Base-by-base conservation (phyloP, 108 stramenopile species). In the Skeletonema grethae region DNA sequence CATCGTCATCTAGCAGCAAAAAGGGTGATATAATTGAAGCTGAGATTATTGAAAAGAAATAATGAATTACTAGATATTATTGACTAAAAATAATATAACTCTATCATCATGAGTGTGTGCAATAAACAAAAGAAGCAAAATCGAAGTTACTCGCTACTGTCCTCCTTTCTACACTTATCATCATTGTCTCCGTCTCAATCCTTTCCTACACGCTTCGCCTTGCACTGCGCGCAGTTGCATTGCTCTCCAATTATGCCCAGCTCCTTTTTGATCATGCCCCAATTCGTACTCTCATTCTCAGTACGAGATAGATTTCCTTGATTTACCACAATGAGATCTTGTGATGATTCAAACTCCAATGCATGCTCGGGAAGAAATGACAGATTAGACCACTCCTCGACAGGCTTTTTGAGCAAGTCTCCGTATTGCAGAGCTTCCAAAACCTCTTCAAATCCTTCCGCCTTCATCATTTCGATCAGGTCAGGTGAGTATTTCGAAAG, bases 21-120 rank as follows among this genome's bases (percentile, higher is more conserved):
- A 72, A 87, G 65, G 85, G 82, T 41, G 69, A 87, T 28, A 76
- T 91, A 15, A 91, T 91, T 58, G 90, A 91, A 32, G 90, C 86
- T 5, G 90, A 91, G 73, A 85, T 91, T 16, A 77, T 91, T 48
- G 90, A 91, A 34, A 91, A 91, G 68, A 82, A 88, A 22, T 73
- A 35, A 62, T 24, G 46, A 48, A 3, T 16, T 18, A 18, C 11
- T 39, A 39, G 10, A 39, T 39, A 11, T 39, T 28, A 28, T 28
- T 28, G 25, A 11, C 38, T 11, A 0, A 12, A 9, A 2, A 39
- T 2, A 39, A 2, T 6, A 34, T 39, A 39, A 39, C 38, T 39
- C 38, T 39, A 39, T 39, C 38, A 39, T 39, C 38, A 28, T 1
- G 25, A 12, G 38, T 39, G 0, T 39, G 10, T 12, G 10, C 38